Evolutionary conservation across 345 rosid genomes (phyloP), one percentile per base, ranked within the genome.

Genomic region (Aethionema arabicum): DNA sequence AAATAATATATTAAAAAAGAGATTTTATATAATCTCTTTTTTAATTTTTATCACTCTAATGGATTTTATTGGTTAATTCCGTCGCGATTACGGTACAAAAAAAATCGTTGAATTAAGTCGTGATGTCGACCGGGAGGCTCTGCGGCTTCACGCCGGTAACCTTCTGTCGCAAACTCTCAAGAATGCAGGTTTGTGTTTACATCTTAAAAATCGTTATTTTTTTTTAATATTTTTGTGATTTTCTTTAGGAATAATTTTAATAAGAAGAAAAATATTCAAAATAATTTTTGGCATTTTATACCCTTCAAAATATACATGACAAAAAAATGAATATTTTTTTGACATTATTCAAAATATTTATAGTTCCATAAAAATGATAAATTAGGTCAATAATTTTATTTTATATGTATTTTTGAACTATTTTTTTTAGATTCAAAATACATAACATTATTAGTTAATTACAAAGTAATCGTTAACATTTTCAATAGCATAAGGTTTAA

Each of bases 81-180:
- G 4, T 11, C 14, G 0, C 1, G 5, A 21, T 13, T 40, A 33
- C 31, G 6, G 54, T 38, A 44, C 27, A 21, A 63, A 64, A 58
- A 58, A 40, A 72, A 16, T 69, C 33, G 52, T 45, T 52, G 52
- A 66, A 67, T 40, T 52, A 40, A 59, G 43, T 64, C 32, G 11
- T 27, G 6, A 85, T 87, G 87, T 39, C 80, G 6, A 55, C 69
- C 38, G 65, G 74, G 6, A 61, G 52, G 61, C 74, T 74, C 30
- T 83, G 79, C 14, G 83, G 84, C 43, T 70, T 79, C 43, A 68
- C 70, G 54, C 83, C 85, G 0, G 69, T 78, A 51, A 67, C 67
- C 13, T 74, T 75, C 7, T 70, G 74, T 42, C 77, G 77, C 59
- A 82, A 75, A 60, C 56, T 69, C 29, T 65, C 68, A 61, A 71